Conservation (phyloP, 2,329 filamentous ascomycete species). For the Sordariomycetes sp. region DNA sequence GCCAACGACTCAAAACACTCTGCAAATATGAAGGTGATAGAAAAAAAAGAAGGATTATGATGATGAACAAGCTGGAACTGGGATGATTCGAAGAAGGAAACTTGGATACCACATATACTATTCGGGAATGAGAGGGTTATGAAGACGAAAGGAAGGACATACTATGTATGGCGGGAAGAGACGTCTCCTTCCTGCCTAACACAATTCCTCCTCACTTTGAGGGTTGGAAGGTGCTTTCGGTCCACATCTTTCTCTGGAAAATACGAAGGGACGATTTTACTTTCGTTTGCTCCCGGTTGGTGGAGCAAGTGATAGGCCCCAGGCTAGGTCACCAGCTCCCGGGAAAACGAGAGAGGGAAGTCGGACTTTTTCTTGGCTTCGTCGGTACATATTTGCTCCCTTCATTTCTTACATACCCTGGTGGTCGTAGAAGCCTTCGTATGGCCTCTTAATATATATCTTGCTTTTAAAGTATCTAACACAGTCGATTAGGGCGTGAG, state of each 20-base stretch:
- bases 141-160: not conserved
- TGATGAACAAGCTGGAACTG: not conserved
- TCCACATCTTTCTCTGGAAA: too few species aligned
- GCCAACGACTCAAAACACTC: not conserved
- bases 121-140: not conserved
- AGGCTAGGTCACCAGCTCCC: too few species aligned
- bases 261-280: too few species aligned
- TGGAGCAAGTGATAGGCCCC: too few species aligned
- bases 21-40: not conserved
- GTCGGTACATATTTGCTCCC: not conserved
- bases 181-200: not conserved
- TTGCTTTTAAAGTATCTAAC: not conserved
- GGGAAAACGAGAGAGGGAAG: too few species aligned
- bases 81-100: not conserved
- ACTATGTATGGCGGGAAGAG: not conserved
- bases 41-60: not conserved
- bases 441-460: not conserved
- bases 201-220: not conserved
- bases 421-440: not conserved
- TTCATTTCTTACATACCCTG: not conserved
- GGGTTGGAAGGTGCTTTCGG: too few species aligned
- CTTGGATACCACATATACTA: not conserved
- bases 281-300: too few species aligned
- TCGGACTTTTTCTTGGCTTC: slow-evolving; percentile 4
- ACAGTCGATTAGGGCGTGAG: not conserved